phyloP scores from a whole-genome alignment of 441 rosid species.

The Gossypium schwendimanii region DNA sequence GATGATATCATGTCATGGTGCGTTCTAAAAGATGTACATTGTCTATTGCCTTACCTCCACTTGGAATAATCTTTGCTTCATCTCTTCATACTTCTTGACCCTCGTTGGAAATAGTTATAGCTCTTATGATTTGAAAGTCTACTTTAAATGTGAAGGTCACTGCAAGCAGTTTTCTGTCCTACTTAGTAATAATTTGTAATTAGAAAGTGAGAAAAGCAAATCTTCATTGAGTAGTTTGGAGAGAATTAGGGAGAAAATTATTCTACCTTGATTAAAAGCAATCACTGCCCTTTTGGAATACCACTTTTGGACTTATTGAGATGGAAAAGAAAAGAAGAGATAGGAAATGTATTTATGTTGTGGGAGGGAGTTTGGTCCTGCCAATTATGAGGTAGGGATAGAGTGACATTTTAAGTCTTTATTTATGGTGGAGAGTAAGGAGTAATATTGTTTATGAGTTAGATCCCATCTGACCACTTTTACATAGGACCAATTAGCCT shows the following conservation, averaged over 20 bases:
- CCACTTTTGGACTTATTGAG: not conserved
- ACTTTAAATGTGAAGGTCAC: not conserved
- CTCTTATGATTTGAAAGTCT: not conserved
- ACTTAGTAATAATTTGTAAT: not conserved
- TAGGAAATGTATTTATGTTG: not conserved
- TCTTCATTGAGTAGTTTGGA: not conserved
- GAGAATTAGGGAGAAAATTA: not conserved
- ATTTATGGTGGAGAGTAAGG: not conserved
- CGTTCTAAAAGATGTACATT: slow-evolving; percentile 5
- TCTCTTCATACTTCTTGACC: slow-evolving; percentile 1
- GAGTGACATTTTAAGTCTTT: not conserved
- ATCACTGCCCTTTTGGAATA: not conserved
- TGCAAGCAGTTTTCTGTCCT: not conserved
- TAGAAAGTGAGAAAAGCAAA: not conserved
- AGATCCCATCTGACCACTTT: not conserved
- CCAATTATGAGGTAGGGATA: not conserved
- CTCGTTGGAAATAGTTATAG: not conserved
- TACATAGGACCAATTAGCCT: not conserved
- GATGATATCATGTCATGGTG: slow-evolving; percentile 47
- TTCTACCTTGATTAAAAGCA: not conserved
- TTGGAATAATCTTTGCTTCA: slow-evolving; percentile 2
- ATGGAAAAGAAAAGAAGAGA: not conserved
- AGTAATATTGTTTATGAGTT: not conserved
- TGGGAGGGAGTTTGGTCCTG: not conserved
- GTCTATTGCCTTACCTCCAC: slow-evolving; percentile 8